Conservation (phyloP, 495 filamentous ascomycete species). For the Penicillium lividum region DNA sequence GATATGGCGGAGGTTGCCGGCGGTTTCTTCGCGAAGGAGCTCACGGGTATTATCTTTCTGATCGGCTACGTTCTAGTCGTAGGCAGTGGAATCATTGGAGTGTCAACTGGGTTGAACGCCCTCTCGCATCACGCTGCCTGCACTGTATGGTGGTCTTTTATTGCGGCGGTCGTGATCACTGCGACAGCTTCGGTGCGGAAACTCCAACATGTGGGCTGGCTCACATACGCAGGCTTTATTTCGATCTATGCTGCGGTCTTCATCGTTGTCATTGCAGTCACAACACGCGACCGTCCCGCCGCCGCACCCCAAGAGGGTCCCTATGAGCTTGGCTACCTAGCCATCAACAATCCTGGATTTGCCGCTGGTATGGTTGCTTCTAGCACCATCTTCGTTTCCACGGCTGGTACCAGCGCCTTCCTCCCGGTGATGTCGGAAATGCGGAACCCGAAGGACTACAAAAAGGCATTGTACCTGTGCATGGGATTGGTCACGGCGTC, state of each 20-base stretch:
- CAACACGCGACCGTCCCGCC: conserved; percentile 38
- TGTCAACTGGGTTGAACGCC: conserved; percentile 51
- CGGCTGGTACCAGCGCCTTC: conserved; percentile 63
- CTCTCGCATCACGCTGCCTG: conserved; percentile 50
- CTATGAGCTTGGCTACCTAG: conserved; percentile 48
- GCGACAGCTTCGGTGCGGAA: conserved; percentile 39
- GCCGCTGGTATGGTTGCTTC: conserved; percentile 40
- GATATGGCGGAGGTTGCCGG: conserved; percentile 67
- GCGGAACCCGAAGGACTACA: conserved; percentile 63
- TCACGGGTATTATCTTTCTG: conserved; percentile 47
- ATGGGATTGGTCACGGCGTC: conserved; percentile 61
- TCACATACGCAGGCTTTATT: conserved; percentile 44
- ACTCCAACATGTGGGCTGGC: conserved; percentile 43
- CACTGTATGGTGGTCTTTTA: conserved; percentile 44
- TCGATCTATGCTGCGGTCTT: conserved; percentile 48
- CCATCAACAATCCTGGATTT: conserved; percentile 32
- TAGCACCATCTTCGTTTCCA: conserved; percentile 40
- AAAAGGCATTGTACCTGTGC: conserved; percentile 61
- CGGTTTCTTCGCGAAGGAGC: conserved; percentile 48
- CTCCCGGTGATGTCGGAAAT: conserved; percentile 76
- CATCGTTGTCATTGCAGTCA: conserved; percentile 51
- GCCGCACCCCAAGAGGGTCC: conserved; percentile 33
- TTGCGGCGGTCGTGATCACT: conserved; percentile 64
- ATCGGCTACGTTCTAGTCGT: conserved; percentile 47
- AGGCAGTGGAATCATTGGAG: conserved; percentile 42